These are phyloP conservation scores for Rhodotorula glutinis DNA, from an alignment of 1,284 basidiomycete genomes.

Conservation along the genomic window DNA sequence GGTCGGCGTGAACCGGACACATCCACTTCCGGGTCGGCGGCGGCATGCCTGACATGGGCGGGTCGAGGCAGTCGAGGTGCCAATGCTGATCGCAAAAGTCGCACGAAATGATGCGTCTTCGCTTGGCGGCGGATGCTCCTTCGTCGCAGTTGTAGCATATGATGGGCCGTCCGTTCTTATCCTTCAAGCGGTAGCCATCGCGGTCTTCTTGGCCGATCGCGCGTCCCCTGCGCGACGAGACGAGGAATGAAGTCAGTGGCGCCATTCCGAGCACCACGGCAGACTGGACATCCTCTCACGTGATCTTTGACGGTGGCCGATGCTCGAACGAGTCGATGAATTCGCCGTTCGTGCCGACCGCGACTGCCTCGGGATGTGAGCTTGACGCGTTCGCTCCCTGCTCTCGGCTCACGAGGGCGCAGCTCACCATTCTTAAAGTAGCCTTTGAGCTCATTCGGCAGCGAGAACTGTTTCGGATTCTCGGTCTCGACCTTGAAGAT, in stretches of 20 bases:
- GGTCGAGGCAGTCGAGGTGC: constrained; percentile 94
- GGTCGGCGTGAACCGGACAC: constrained; percentile 93
- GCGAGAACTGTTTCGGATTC: constrained; percentile 48
- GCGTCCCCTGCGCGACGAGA: constrained; percentile 21
- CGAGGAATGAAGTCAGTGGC: constrained; percentile 46
- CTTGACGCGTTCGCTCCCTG: too few species aligned
- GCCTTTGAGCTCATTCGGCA: constrained; percentile 46
- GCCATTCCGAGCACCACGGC: constrained; percentile 1
- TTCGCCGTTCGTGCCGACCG: constrained; percentile 46
- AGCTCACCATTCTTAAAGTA: constrained; percentile 48
- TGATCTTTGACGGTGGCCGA: constrained; percentile 65
- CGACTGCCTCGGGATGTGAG: constrained; percentile 40
- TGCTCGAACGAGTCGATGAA: constrained; percentile 70
- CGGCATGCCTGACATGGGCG: constrained; percentile 82
- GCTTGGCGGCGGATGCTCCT: constrained; percentile 36
- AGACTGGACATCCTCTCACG: constrained; percentile 44
- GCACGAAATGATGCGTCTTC: constrained; percentile 74
- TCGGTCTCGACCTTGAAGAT: constrained; percentile 45
- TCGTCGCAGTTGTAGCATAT: constrained; percentile 64
- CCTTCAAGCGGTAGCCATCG: constrained; percentile 81
- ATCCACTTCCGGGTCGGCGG: constrained; percentile 90
- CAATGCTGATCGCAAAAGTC: constrained; percentile 94
- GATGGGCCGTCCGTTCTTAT: constrained; percentile 74
- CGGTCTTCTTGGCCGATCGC: constrained; percentile 64
- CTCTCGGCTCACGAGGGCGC: background rate